phyloP scores from a whole-genome alignment of 257 asterid genomes.

The Avicennia marina region DNA sequence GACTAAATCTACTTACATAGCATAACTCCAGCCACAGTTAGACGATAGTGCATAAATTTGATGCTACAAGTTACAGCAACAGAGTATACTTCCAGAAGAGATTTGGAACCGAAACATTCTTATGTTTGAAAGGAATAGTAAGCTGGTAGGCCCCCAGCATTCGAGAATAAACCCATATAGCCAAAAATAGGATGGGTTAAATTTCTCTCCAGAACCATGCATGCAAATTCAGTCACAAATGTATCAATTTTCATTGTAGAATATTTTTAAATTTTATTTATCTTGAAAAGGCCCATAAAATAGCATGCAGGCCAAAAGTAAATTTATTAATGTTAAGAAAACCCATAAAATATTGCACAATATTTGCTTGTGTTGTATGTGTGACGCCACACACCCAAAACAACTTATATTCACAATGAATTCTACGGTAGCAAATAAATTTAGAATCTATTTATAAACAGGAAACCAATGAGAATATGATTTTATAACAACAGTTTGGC shows the following conservation, averaged over 20 bases:
- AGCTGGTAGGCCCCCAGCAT: slow-evolving; percentile 11
- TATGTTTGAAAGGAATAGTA: slow-evolving; percentile 8
- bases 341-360: not conserved
- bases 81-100: slow-evolving; percentile 7
- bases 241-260: slow-evolving; percentile 6
- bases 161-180: not conserved
- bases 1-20: slow-evolving; percentile 2
- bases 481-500: not conserved
- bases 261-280: not conserved
- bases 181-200: slow-evolving; percentile 4
- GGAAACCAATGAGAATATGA: not conserved
- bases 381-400: not conserved
- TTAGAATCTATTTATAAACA: not conserved
- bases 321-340: not conserved
- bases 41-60: slow-evolving; percentile 11
- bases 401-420: slow-evolving; percentile 1
- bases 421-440: not conserved
- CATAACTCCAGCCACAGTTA: slow-evolving; percentile 5
- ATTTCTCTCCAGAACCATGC: slow-evolving; percentile 7
- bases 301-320: not conserved
- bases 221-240: not conserved
- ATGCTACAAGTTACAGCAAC: too few relatives aligned
- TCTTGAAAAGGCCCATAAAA: not conserved
- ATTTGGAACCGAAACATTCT: slow-evolving; percentile 3
- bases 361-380: not conserved